Percentiles rank a stretch among this genome's conserved stretches.
These are phyloP conservation scores for Plasmodium adleri DNA, from an alignment of 169 alveolate species.

Conservation along the genomic window DNA sequence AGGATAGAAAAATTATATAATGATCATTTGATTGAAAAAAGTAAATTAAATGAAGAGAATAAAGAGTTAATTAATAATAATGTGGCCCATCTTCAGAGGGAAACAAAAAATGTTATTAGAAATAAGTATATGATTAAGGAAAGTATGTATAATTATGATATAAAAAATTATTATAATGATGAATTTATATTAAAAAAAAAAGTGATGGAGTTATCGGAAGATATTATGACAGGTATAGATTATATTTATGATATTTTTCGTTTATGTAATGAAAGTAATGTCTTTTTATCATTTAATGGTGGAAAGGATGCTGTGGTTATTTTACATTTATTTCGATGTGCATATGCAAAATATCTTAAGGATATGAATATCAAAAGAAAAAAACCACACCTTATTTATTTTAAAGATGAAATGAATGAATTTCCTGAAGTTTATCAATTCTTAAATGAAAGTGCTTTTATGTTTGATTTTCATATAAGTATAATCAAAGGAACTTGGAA, in stretches of 20 bases:
- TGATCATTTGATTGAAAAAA: conserved; percentile 23
- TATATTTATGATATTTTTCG: conserved; percentile 63
- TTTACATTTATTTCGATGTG: conserved; percentile 82
- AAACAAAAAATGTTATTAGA: conserved; percentile 9
- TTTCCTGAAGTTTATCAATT: conserved; percentile 73
- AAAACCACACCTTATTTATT: conserved; percentile 63
- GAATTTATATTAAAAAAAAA: conserved; percentile 59
- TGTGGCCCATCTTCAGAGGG: background rate
- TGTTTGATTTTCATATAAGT: conserved; percentile 54
- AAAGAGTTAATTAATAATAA: conserved; percentile 2
- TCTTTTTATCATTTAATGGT: conserved; percentile 85
- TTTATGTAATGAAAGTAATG: conserved; percentile 77
- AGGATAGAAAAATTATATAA: conserved; percentile 45
- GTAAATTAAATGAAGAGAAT: conserved; percentile 27
- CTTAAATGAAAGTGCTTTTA: conserved; percentile 68
- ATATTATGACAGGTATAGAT: conserved; percentile 56
- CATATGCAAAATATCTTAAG: conserved; percentile 67
- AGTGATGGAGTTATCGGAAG: conserved; percentile 61
- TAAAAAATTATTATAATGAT: conserved; percentile 66
- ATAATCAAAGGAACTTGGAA: conserved; percentile 72
- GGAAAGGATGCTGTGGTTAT: conserved; percentile 87
- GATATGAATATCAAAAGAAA: conserved; percentile 35
- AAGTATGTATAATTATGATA: conserved; percentile 69
- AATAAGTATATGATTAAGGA: conserved; percentile 27
- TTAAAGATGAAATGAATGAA: conserved; percentile 55